Percentiles rank a stretch among this genome's conserved stretches.
Conservation (phyloP, 805 yeast species). For the Yarrowia phangngaensis region DNA sequence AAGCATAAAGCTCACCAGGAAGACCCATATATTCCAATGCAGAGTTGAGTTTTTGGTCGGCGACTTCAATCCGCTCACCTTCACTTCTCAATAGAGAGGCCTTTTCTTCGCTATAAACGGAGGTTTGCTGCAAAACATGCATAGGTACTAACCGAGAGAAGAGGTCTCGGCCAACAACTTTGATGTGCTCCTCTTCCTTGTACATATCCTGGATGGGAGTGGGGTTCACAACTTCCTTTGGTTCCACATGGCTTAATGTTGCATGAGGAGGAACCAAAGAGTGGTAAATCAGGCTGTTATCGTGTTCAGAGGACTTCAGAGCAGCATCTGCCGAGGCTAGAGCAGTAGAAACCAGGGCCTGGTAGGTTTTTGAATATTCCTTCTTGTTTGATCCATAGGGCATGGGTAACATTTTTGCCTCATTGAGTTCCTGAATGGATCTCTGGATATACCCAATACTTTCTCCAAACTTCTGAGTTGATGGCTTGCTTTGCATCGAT, state of each 20-base stretch:
- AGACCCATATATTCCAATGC: constrained; percentile 76
- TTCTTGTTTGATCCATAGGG: constrained; percentile 9
- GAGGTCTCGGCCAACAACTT: constrained; percentile 51
- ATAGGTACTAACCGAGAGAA: constrained; percentile 80
- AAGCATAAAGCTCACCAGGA: constrained; percentile 52
- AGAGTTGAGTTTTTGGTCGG: constrained; percentile 73
- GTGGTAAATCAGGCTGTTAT: constrained; percentile 87
- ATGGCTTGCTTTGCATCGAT: constrained; percentile 44
- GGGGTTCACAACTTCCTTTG: constrained; percentile 64
- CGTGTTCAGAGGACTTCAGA: constrained; percentile 52
- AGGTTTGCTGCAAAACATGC: constrained; percentile 79
- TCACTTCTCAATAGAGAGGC: constrained; percentile 71
- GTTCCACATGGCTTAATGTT: constrained; percentile 60
- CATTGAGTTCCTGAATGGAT: constrained; percentile 43
- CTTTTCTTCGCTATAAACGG: constrained; percentile 85
- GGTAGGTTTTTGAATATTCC: constrained; percentile 8
- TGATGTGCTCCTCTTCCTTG: constrained; percentile 45
- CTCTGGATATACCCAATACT: constrained; percentile 62
- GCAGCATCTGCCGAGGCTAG: not conserved
- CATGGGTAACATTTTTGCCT: constrained; percentile 28
- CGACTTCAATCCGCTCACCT: constrained; percentile 68
- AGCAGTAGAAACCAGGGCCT: not conserved
- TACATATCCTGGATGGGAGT: constrained; percentile 46
- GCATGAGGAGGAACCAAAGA: constrained; percentile 62
- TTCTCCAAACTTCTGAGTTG: constrained; percentile 61